These are phyloP conservation scores for Fusarium hainanense DNA, from an alignment of 2,329 filamentous ascomycete genomes.

Conservation along the genomic window DNA sequence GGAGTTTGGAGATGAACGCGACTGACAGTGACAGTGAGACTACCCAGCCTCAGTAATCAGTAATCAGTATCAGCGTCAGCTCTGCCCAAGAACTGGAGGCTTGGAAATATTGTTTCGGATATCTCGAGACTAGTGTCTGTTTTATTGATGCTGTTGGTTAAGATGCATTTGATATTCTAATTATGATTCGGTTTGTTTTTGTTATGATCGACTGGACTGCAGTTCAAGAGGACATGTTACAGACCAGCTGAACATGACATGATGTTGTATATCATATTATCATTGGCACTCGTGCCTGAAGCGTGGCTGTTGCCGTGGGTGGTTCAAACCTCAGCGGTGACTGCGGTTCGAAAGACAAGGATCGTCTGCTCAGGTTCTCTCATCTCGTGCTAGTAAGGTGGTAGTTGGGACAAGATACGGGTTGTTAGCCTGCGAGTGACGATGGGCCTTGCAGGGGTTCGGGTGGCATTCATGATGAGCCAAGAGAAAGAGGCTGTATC, in stretches of 20 bases:
- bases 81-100: constrained; percentile 7
- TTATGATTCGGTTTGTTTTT: not conserved
- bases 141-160: not conserved
- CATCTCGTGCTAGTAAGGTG: constrained; percentile 32
- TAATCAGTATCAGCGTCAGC: constrained; percentile 21
- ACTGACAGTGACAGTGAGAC: not conserved
- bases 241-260: constrained; percentile 35
- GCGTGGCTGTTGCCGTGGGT: constrained; percentile 11
- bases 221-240: constrained; percentile 10
- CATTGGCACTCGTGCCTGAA: constrained; percentile 11
- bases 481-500: constrained; percentile 10
- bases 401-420: constrained; percentile 38
- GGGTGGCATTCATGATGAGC: not conserved
- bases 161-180: not conserved
- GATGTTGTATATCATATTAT: constrained; percentile 3
- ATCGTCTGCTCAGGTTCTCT: constrained; percentile 11
- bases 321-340: constrained; percentile 25
- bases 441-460: constrained; percentile 21
- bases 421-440: constrained; percentile 26
- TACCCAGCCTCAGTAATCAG: constrained; percentile 11
- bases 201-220: not conserved
- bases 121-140: constrained; percentile 10
- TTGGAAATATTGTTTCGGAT: constrained; percentile 30
- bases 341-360: constrained; percentile 25
- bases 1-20: constrained; percentile 7